phyloP scores from a whole-genome alignment of 345 rosid genomes.

The Linum usitatissimum region DNA sequence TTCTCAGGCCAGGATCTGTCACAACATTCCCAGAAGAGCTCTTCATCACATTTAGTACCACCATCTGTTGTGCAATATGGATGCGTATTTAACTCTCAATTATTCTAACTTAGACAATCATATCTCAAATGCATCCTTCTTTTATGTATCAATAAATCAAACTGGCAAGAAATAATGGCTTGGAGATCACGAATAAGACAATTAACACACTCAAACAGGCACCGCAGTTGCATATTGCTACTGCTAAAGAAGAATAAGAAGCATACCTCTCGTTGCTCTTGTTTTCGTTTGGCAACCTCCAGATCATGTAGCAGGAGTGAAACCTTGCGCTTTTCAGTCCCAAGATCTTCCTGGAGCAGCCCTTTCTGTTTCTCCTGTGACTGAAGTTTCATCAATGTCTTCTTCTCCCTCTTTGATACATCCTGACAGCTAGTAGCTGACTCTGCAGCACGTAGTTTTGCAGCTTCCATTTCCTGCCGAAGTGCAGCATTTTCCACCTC shows the following conservation, averaged over 20 bases:
- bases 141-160: too few species aligned
- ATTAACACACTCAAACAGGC: too few species aligned
- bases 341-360: slow-evolving; percentile 63
- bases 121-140: too few species aligned
- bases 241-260: not conserved
- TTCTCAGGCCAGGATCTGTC: not conserved
- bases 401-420: slow-evolving; percentile 73
- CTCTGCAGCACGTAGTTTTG: slow-evolving; percentile 51
- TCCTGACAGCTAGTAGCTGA: slow-evolving; percentile 66
- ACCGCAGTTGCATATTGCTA: too few species aligned
- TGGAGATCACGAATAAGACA: too few species aligned
- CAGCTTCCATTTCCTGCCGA: slow-evolving; percentile 63
- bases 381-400: slow-evolving; percentile 43
- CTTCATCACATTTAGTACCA: not conserved
- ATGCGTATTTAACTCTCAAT: too few species aligned
- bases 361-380: slow-evolving; percentile 74
- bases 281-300: slow-evolving; percentile 38
- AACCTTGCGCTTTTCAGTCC: slow-evolving; percentile 42
- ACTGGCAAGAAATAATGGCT: slow-evolving; percentile 4
- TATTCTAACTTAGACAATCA: too few species aligned
- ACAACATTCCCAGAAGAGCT: not conserved
- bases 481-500: slow-evolving; percentile 64
- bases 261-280: slow-evolving; percentile 49
- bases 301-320: slow-evolving; percentile 36
- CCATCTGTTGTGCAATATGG: not conserved